These are phyloP conservation scores for Euphorbia lathyris DNA, from an alignment of 345 rosid genomes.

Conservation along the genomic window DNA sequence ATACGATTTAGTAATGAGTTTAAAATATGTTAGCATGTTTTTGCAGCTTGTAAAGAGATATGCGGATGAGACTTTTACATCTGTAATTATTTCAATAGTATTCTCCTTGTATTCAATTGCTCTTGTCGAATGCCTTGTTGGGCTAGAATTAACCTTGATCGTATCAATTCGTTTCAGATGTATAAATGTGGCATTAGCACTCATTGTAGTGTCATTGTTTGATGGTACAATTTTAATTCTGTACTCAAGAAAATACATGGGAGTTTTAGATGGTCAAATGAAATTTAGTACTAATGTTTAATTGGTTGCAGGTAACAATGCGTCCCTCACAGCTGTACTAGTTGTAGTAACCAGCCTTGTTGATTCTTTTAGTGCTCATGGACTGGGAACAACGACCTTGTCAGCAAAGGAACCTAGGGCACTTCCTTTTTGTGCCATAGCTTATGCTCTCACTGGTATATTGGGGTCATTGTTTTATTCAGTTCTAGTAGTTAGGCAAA, in stretches of 20 bases:
- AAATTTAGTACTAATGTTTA: background rate
- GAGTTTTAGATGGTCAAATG: background rate
- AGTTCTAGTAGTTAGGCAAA: conserved; percentile 75
- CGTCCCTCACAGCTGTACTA: conserved; percentile 90
- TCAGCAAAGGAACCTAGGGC: conserved; percentile 97
- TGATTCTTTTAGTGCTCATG: conserved; percentile 70
- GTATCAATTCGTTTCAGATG: conserved; percentile 85
- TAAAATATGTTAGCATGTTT: conserved; percentile 13
- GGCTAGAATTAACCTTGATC: conserved; percentile 68
- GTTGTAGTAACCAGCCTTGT: conserved; percentile 90
- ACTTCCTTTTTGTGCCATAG: conserved; percentile 92
- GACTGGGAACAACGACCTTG: conserved; percentile 95
- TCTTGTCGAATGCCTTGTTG: conserved; percentile 66
- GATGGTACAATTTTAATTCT: conserved; percentile 41
- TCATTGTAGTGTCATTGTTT: conserved; percentile 84
- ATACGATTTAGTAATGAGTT: background rate
- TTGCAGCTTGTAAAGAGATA: conserved; percentile 90
- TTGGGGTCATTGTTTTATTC: conserved; percentile 86
- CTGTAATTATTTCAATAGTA: conserved; percentile 71
- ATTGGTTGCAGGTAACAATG: conserved; percentile 60
- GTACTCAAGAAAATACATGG: background rate
- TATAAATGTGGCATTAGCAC: conserved; percentile 91
- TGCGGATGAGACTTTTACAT: conserved; percentile 88
- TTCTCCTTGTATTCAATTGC: conserved; percentile 95
- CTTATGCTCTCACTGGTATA: conserved; percentile 90